These are phyloP conservation scores for Hapsidospora chrysogenum DNA, from an alignment of 495 filamentous ascomycete species.

Conservation along the genomic window DNA sequence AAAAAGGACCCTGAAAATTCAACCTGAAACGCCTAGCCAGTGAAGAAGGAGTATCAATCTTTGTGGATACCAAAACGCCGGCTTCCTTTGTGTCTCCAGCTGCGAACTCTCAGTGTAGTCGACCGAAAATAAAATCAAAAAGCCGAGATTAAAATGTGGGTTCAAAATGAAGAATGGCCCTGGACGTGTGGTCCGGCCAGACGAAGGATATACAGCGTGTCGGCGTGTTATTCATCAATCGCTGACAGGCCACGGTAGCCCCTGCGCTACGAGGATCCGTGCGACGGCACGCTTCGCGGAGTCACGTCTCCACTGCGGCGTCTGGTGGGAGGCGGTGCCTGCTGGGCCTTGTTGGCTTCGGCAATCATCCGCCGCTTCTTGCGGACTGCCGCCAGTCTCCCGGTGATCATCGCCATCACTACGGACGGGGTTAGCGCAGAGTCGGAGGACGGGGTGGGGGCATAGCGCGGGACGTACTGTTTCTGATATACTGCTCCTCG, in stretches of 20 bases:
- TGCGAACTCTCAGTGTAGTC: no score
- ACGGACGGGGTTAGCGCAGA: not conserved
- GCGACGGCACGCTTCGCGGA: constrained; percentile 4
- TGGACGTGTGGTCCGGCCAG: no score
- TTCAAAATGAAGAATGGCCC: no score
- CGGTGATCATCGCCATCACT: constrained; percentile 4
- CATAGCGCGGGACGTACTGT: constrained; percentile 2
- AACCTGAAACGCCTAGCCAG: no score
- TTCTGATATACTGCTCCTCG: constrained; percentile 6
- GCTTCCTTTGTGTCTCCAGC: no score
- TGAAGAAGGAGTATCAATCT: no score
- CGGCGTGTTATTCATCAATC: no score
- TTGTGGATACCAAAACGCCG: constrained; percentile 2
- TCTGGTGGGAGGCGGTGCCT: not conserved
- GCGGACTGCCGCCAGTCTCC: constrained; percentile 1
- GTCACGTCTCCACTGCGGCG: constrained; percentile 1
- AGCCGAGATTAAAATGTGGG: no score
- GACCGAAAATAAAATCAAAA: no score
- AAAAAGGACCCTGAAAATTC: no score
- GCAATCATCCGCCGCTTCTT: constrained; percentile 4
- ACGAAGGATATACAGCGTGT: no score
- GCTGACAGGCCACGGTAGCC: no score
- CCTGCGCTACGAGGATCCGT: not conserved
- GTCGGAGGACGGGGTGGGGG: not conserved
- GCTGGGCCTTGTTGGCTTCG: constrained; percentile 2